Conservation (phyloP, 306 rosid species). For the Hylodesmum podocarpum region DNA sequence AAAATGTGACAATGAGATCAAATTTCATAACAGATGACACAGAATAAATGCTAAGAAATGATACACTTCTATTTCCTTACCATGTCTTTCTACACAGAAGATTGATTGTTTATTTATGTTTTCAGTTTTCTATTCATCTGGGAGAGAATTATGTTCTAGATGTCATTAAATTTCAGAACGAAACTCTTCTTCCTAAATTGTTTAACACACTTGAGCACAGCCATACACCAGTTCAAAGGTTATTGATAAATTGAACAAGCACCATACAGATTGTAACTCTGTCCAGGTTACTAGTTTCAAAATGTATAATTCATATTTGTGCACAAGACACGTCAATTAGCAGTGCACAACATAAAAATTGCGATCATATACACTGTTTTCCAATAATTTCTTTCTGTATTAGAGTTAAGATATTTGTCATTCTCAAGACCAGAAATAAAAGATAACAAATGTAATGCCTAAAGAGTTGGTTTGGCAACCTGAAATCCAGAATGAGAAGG, state of each 20-base stretch:
- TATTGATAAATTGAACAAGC: not conserved
- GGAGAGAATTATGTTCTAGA: not conserved
- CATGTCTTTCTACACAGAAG: not conserved
- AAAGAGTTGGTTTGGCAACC: not conserved
- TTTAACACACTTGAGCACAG: not conserved
- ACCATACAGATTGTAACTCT: not conserved
- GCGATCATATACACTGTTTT: not conserved
- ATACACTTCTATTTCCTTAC: not conserved
- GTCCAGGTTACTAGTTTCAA: not conserved
- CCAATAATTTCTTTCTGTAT: not conserved
- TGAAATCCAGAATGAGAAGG: not conserved
- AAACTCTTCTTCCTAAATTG: not conserved
- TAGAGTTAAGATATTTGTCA: not conserved
- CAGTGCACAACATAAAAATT: not conserved
- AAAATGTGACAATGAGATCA: conserved; percentile 22
- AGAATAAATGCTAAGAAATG: not conserved
- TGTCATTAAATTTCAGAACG: not conserved
- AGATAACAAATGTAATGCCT: not conserved
- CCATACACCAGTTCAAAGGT: not conserved
- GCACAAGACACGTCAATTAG: not conserved
- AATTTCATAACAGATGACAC: not conserved
- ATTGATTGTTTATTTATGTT: not conserved
- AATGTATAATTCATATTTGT: not conserved
- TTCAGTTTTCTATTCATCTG: not conserved
- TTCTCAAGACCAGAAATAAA: not conserved